Conservation (phyloP, 2,329 filamentous ascomycete genomes). For the Hirsutella thompsonii region DNA sequence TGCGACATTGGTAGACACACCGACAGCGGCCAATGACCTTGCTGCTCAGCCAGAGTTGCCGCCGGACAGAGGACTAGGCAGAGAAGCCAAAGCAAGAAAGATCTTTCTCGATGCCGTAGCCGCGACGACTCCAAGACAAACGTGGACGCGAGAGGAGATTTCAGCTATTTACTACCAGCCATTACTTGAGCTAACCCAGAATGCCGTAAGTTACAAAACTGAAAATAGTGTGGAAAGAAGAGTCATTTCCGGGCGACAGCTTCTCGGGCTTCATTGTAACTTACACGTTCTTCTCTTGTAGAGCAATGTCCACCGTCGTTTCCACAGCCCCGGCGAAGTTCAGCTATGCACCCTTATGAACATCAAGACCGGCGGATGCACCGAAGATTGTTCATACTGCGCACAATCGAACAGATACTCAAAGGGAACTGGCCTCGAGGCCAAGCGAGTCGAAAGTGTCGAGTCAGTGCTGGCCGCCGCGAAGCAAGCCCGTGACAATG, state of each 20-base stretch:
- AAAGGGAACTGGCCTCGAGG: slow-evolving; percentile 64
- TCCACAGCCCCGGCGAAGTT: slow-evolving; percentile 72
- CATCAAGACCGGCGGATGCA: slow-evolving; percentile 90
- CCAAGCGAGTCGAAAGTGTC: slow-evolving; percentile 67
- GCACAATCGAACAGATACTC: slow-evolving; percentile 74
- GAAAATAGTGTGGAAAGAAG: background rate
- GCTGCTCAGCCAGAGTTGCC: background rate
- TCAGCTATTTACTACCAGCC: slow-evolving; percentile 70
- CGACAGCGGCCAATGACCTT: slow-evolving; percentile 3
- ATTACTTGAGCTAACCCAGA: slow-evolving; percentile 64
- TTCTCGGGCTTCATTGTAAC: background rate
- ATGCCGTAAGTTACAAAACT: slow-evolving; percentile 44
- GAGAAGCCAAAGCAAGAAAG: slow-evolving; percentile 10
- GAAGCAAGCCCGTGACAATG: slow-evolving; percentile 64
- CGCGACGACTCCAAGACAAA: slow-evolving; percentile 48
- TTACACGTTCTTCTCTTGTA: slow-evolving; percentile 19
- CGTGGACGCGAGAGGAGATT: slow-evolving; percentile 76
- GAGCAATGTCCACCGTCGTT: slow-evolving; percentile 68
- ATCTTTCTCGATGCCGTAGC: slow-evolving; percentile 40
- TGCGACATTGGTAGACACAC: slow-evolving; percentile 7
- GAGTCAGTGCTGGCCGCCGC: slow-evolving; percentile 72
- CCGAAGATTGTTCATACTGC: slow-evolving; percentile 87
- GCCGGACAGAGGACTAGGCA: background rate
- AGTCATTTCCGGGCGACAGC: too few relatives aligned
- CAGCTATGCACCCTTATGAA: slow-evolving; percentile 94